Conservation (phyloP, 2,329 filamentous ascomycete species). For the Emmonsia crescens region DNA sequence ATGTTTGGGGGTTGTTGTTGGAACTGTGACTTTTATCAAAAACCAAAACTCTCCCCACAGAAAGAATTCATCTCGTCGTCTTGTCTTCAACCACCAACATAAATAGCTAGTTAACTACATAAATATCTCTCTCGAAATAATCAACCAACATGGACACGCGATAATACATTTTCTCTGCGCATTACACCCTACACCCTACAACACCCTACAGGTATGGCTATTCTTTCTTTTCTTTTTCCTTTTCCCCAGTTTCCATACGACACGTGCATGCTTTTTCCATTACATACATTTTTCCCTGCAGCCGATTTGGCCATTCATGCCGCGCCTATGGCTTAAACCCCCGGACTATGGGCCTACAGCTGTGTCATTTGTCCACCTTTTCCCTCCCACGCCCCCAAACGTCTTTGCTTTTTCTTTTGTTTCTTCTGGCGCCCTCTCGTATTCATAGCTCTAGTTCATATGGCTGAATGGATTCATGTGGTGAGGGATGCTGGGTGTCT, state of each 20-base stretch:
- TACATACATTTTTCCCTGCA: not conserved
- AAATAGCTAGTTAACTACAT: too few relatives aligned
- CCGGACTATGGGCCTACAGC: not conserved
- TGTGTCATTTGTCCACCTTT: not conserved
- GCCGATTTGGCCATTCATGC: not conserved
- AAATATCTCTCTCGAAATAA: not conserved
- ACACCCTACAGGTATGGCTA: not conserved
- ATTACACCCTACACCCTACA: too few relatives aligned
- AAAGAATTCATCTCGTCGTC: too few relatives aligned
- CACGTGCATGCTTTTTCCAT: not conserved
- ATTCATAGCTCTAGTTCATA: not conserved
- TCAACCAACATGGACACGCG: not conserved
- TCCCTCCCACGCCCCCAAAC: not conserved
- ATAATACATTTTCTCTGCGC: not conserved
- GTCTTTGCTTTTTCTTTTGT: not conserved
- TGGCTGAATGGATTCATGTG: not conserved
- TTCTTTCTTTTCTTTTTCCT: not conserved
- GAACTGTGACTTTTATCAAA: not conserved
- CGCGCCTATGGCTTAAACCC: not conserved
- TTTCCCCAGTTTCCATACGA: not conserved
- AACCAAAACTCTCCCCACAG: not conserved
- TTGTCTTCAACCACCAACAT: not conserved
- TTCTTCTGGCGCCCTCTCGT: not conserved
- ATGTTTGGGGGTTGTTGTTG: not conserved
- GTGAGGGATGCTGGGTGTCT: not conserved